Base-by-base conservation (phyloP, 768 basidiomycete genomes). In the Leccinum disarticulatum region DNA sequence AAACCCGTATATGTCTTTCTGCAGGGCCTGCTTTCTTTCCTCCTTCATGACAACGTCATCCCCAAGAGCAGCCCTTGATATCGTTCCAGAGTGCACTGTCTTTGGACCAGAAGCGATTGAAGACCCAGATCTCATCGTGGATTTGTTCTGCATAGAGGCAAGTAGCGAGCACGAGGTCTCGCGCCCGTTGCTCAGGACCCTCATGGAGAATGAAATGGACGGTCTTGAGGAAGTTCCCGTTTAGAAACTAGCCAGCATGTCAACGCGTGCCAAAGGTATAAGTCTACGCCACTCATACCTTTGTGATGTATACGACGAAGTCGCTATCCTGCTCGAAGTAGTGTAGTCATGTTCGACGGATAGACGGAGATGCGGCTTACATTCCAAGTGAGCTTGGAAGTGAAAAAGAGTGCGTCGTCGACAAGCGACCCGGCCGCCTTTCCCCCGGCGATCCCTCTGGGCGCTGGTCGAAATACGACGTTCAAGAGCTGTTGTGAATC, bases 1-100 rank as follows among this genome's bases (percentile, higher is more conserved):
- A 77, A 95, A 95, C 0, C 87, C 88, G 33, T 83, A 81, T 9
- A 93, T 77, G 51, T 94, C 93, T 65, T 90, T 87, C 73, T 87
- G 81, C 25, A 95, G 61, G 2, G 77, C 74, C 35, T 74, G 75
- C 76, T 94, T 94, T 76, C 87, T 88, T 6, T 79, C 77, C 0
- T 85, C 81, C 60, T 87, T 85, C 60, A 92, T 79, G 54, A 92
- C 84, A 35, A 93, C 83, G 60, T 90, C 87, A 28, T 84, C 77
- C 77, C 90, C 90, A 93, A 66, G 84, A 77, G 1, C 87, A 87
- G 63, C 81, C 81, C 68, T 87, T 84, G 19, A 87, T 71, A 62
- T 83, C 81, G 3, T 60, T 51, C 87, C 87, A 93, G 14, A 93
- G 80, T 0, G 64, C 65, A 52, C 77, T 78, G 65, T 84, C 80